Evolutionary conservation across 2,329 filamentous ascomycete genomes (phyloP).

Genomic region (Pleomassaria siparia): DNA sequence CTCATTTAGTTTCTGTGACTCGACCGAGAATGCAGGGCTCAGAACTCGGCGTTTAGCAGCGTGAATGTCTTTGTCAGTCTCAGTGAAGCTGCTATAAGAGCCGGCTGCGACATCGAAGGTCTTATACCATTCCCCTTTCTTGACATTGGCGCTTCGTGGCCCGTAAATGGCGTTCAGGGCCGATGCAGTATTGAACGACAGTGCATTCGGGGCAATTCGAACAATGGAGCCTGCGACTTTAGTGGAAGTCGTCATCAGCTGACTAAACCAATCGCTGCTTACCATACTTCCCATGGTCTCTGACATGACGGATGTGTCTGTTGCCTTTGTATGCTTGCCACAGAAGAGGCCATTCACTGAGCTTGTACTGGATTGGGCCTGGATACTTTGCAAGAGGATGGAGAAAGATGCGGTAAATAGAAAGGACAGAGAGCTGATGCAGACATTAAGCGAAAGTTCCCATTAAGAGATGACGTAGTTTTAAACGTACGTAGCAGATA

Average conservation of each 20-base stretch:
- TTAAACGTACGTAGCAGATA: neutral
- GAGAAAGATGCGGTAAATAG: conserved; percentile 24
- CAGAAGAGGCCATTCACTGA: conserved; percentile 26
- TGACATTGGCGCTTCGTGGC: conserved; percentile 44
- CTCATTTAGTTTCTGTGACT: conserved; percentile 44
- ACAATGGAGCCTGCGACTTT: conserved; percentile 23
- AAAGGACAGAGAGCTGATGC: conserved; percentile 6
- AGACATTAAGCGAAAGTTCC: neutral
- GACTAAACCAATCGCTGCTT: conserved; percentile 2
- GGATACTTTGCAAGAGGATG: conserved; percentile 30
- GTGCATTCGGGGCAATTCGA: conserved; percentile 27
- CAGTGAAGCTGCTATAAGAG: conserved; percentile 43
- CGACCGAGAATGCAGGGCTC: conserved; percentile 44
- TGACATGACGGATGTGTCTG: conserved; percentile 27
- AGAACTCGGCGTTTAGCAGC: conserved; percentile 46
- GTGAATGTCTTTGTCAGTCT: conserved; percentile 44
- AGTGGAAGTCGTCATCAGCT: neutral
- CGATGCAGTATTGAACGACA: conserved; percentile 30
- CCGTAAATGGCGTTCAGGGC: conserved; percentile 29
- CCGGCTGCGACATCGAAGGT: conserved; percentile 45
- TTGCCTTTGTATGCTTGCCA: conserved; percentile 30
- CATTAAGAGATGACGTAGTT: neutral
- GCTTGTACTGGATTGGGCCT: conserved; percentile 26
- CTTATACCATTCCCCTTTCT: conserved; percentile 50
- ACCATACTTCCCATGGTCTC: conserved; percentile 31